Evolutionary conservation across 2,329 filamentous ascomycete species (phyloP).

Genomic region (Ambrosiella xylebori): DNA sequence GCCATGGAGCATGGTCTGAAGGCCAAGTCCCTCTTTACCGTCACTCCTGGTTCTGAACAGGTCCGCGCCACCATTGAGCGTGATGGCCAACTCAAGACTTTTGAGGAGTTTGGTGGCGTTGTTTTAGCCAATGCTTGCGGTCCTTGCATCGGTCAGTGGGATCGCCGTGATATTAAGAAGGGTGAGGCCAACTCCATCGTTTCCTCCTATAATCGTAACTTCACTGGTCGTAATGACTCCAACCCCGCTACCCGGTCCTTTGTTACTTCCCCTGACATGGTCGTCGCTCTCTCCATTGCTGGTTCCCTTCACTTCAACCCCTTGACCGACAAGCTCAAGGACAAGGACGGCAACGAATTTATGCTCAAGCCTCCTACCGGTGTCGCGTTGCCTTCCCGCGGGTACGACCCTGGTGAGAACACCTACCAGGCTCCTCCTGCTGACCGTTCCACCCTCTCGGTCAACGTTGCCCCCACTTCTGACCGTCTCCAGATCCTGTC

Average conservation of each 20-base stretch:
- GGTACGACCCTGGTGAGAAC: conserved; percentile 81
- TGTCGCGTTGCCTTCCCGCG: conserved; percentile 58
- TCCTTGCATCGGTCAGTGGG: conserved; percentile 90
- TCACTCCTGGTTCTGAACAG: conserved; percentile 94
- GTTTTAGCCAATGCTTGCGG: conserved; percentile 92
- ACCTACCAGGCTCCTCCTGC: conserved; percentile 90
- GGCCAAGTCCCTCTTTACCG: conserved; percentile 81
- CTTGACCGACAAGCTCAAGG: conserved; percentile 77
- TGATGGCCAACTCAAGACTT: conserved; percentile 81
- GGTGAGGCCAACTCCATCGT: conserved; percentile 91
- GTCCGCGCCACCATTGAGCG: conserved; percentile 84
- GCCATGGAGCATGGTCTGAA: conserved; percentile 86
- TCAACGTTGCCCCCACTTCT: conserved; percentile 72
- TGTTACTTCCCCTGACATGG: conserved; percentile 77
- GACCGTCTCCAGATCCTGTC: conserved; percentile 87
- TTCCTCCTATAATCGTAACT: conserved; percentile 99
- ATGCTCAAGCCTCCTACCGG: conserved; percentile 65
- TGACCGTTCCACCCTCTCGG: conserved; percentile 54
- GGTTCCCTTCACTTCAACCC: conserved; percentile 89
- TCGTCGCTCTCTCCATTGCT: conserved; percentile 71
- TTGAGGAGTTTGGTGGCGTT: conserved; percentile 90
- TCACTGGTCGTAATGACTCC: conserved; percentile 92
- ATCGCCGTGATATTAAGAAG: conserved; percentile 85
- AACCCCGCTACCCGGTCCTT: conserved; percentile 92
- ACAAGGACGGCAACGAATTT: conserved; percentile 94